Evolutionary conservation across 1,139 yeast genomes (phyloP).

Genomic region (Eremothecium coryli): DNA sequence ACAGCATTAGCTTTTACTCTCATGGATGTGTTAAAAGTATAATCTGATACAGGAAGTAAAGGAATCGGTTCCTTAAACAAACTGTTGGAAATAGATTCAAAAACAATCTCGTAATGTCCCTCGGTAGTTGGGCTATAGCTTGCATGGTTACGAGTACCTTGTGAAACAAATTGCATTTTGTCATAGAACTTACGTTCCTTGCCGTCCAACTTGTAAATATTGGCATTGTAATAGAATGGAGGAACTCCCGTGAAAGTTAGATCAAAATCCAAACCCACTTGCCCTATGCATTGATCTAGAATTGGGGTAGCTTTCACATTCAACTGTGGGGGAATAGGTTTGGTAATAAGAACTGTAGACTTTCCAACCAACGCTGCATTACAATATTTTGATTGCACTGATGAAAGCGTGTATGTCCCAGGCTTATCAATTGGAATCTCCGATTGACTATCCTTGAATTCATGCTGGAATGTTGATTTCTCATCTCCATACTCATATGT

Average conservation of each 20-base stretch:
- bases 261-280: slow-evolving; percentile 73
- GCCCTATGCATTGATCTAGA: slow-evolving; percentile 84
- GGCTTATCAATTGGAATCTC: slow-evolving; percentile 41
- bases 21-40: slow-evolving; percentile 35
- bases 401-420: slow-evolving; percentile 51
- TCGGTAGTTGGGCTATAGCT: slow-evolving; percentile 70
- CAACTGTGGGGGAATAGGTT: slow-evolving; percentile 47
- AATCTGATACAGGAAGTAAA: slow-evolving; percentile 28
- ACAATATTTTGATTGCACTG: slow-evolving; percentile 54
- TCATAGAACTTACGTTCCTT: slow-evolving; percentile 30
- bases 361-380: slow-evolving; percentile 48
- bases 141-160: slow-evolving; percentile 43
- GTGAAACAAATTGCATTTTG: slow-evolving; percentile 32
- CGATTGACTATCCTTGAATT: slow-evolving; percentile 26
- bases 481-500: slow-evolving; percentile 32
- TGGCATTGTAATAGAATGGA: slow-evolving; percentile 63
- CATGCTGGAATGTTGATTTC: slow-evolving; percentile 31
- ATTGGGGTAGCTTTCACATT: slow-evolving; percentile 50
- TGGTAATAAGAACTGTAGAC: slow-evolving; percentile 38
- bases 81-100: slow-evolving; percentile 48
- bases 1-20: slow-evolving; percentile 37
- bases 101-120: slow-evolving; percentile 70
- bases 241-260: slow-evolving; percentile 63
- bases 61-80: slow-evolving; percentile 39
- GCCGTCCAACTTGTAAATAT: slow-evolving; percentile 46